These are phyloP conservation scores for Gamsiella multidivaricata DNA, from an alignment of 192 early-diverging fungal genomes.

Conservation along the genomic window DNA sequence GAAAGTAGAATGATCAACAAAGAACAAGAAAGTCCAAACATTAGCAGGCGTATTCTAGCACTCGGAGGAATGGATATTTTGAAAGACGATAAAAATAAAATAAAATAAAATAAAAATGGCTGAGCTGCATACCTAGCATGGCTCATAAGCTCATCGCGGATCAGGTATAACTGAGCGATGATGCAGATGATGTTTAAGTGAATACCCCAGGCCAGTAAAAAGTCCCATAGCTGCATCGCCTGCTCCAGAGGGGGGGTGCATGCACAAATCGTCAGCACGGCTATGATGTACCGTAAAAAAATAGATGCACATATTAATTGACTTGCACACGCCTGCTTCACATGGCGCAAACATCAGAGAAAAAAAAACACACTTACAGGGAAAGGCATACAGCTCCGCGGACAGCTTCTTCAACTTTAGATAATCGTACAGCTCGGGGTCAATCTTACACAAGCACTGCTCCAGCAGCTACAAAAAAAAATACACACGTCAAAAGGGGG, in stretches of 20 bases:
- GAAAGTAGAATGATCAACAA: background rate
- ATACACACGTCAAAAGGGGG: too few relatives aligned
- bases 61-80: background rate
- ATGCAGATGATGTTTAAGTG: constrained; percentile 94
- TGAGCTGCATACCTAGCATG: constrained; percentile 63
- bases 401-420: constrained; percentile 77
- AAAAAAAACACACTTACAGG: constrained; percentile 67
- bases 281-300: constrained; percentile 49
- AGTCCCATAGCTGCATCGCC: constrained; percentile 92
- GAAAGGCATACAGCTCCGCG: constrained; percentile 89
- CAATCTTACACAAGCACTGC: constrained; percentile 78
- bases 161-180: constrained; percentile 82
- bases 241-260: constrained; percentile 87
- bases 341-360: constrained; percentile 9
- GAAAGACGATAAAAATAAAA: background rate
- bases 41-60: too few relatives aligned
- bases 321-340: background rate
- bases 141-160: constrained; percentile 79
- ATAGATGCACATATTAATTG: background rate
- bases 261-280: constrained; percentile 90
- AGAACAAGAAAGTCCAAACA: background rate
- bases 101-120: background rate
- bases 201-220: constrained; percentile 88
- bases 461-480: constrained; percentile 82
- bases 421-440: constrained; percentile 77